Base-by-base conservation (phyloP, 345 rosid species). In the Carallia brachiata region DNA sequence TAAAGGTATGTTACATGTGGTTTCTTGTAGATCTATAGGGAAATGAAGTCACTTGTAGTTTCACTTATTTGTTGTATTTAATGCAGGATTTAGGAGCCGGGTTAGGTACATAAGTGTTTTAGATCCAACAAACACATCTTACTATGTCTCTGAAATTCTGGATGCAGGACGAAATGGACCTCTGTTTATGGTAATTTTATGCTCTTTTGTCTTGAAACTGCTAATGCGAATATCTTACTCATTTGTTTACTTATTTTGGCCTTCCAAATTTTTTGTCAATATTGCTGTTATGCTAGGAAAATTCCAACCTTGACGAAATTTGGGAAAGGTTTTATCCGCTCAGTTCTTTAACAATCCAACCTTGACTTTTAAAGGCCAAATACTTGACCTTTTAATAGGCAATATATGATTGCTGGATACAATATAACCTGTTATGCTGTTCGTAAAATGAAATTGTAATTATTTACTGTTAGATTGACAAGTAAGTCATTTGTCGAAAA, bases 71-170 rank as follows among this genome's bases (percentile, higher is more conserved):
- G 36, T 72, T 69, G 34, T 68, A 17, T 62, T 59, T 57, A 74
- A 79, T 90, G 84, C 96, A 96, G 99, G 99, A 66, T 96, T 85
- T 80, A 88, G 83, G 74, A 96, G 98, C 78, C 89, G 95, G 71
- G 99, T 90, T 73, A 88, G 74, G 81, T 96, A 92, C 80, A 78
- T 84, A 30, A 96, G 80, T 48, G 84, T 92, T 60, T 67, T 96
- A 73, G 97, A 96, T 78, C 99, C 99, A 71, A 79, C 85, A 66
- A 87, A 68, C 78, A 89, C 79, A 88, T 82, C 85, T 63, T 86
- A 80, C 84, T 96, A 96, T 80, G 71, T 90, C 68, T 96, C 99
- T 6, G 96, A 96, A 88, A 96, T 96, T 75, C 71, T 92, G 71
- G 90, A 90, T 79, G 88, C 89, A 52, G 96, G 88, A 74, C 80